phyloP scores from a whole-genome alignment of 1,139 yeast genomes.

The Yamadazyma triangularis region DNA sequence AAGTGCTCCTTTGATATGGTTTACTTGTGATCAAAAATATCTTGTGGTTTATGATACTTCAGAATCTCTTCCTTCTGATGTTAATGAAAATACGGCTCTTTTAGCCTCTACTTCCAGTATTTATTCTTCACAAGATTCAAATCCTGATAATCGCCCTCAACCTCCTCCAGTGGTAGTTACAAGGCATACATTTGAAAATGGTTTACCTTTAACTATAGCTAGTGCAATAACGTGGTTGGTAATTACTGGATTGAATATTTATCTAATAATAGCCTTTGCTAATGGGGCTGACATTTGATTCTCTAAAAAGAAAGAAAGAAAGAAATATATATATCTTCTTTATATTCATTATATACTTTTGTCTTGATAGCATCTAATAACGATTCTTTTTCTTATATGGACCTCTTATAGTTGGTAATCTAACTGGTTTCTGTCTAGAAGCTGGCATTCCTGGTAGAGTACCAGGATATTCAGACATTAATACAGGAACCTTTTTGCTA shows the following conservation, averaged over 20 bases:
- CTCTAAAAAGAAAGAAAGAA: too few relatives aligned
- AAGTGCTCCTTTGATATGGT: constrained; percentile 70
- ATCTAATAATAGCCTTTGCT: constrained; percentile 63
- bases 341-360: background rate
- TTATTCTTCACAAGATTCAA: constrained; percentile 1
- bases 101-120: constrained; percentile 4
- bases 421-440: constrained; percentile 18
- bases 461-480: constrained; percentile 73
- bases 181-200: constrained; percentile 56
- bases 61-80: constrained; percentile 3
- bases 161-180: constrained; percentile 9
- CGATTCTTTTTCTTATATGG: constrained; percentile 34
- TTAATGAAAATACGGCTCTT: constrained; percentile 16
- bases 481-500: constrained; percentile 56
- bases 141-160: background rate
- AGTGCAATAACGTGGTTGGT: constrained; percentile 66
- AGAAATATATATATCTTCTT: background rate
- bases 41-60: constrained; percentile 46
- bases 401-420: constrained; percentile 40
- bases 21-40: constrained; percentile 56
- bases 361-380: background rate
- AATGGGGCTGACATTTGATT: constrained; percentile 62
- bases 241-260: constrained; percentile 69
- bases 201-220: constrained; percentile 46
- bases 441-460: constrained; percentile 62